Evolutionary conservation across 2,329 filamentous ascomycete genomes (phyloP).

Genomic region (Aphanocladium album): DNA sequence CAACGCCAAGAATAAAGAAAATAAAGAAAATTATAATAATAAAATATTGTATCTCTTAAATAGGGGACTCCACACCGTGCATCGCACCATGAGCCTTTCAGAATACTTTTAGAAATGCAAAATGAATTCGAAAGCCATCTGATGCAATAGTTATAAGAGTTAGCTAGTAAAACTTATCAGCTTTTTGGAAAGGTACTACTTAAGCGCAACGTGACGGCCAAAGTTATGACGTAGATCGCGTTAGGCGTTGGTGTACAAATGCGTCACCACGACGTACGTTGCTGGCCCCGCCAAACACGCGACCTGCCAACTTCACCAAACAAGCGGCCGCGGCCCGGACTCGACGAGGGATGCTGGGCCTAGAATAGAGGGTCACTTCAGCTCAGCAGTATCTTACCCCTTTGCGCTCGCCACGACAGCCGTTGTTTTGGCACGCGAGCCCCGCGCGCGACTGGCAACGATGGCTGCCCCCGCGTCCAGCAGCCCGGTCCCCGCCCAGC

Average conservation of each 20-base stretch:
- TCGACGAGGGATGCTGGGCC: background rate
- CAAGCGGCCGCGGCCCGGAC: background rate
- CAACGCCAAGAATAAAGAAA: too few relatives aligned
- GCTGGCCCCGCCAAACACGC: slow-evolving; percentile 6
- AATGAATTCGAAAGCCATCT: too few relatives aligned
- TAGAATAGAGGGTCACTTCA: background rate
- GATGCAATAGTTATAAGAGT: too few relatives aligned
- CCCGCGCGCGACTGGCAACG: background rate
- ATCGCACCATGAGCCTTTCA: too few relatives aligned
- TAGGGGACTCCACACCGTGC: too few relatives aligned
- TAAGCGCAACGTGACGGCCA: background rate
- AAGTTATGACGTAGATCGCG: background rate
- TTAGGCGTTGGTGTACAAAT: background rate
- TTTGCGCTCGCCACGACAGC: too few relatives aligned
- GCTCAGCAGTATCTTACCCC: background rate
- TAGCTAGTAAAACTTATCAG: too few relatives aligned
- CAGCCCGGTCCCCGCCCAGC: slow-evolving; percentile 60
- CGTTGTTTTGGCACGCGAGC: too few relatives aligned
- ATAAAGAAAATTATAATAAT: too few relatives aligned
- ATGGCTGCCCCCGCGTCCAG: slow-evolving; percentile 18
- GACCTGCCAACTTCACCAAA: background rate
- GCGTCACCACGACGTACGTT: background rate
- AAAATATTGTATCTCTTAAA: too few relatives aligned
- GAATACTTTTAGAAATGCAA: too few relatives aligned
- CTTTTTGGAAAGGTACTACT: too few relatives aligned